Conservation (phyloP, 1,139 yeast species). For the Tardiomyces digboiensis region DNA sequence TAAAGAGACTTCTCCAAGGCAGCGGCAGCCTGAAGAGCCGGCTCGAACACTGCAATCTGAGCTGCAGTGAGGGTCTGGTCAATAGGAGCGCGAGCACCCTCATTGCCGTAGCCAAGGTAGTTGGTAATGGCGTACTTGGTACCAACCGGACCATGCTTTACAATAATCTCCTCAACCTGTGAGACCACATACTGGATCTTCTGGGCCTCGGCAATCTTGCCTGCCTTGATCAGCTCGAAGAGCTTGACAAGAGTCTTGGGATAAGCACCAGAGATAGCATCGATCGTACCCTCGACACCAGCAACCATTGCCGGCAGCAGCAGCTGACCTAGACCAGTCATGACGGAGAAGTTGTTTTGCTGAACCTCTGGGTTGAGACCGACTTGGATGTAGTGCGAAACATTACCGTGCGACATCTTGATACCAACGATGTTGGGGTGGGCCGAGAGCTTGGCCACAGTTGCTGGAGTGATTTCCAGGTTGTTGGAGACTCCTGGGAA, state of each 20-base stretch:
- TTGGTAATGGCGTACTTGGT: conserved; percentile 33
- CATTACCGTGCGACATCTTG: conserved; percentile 38
- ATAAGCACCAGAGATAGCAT: conserved; percentile 40
- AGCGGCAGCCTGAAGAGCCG: conserved; percentile 11
- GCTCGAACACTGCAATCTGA: conserved; percentile 10
- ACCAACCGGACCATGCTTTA: conserved; percentile 36
- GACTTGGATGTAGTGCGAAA: conserved; percentile 24
- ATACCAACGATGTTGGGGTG: conserved; percentile 41
- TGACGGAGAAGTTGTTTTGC: conserved; percentile 31
- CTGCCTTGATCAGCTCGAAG: conserved; percentile 21
- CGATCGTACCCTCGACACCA: conserved; percentile 39
- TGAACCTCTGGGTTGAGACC: conserved; percentile 31
- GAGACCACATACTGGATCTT: conserved; percentile 33
- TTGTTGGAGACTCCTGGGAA: conserved; percentile 42
- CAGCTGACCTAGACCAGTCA: conserved; percentile 42
- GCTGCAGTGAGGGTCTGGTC: conserved; percentile 11
- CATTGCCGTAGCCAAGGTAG: conserved; percentile 30
- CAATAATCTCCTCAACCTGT: conserved; percentile 35
- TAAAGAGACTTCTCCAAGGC: conserved; percentile 17
- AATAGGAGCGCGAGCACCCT: conserved; percentile 13
- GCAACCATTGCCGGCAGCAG: conserved; percentile 36
- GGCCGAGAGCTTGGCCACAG: conserved; percentile 25
- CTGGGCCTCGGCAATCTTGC: conserved; percentile 32
- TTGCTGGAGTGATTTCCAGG: conserved; percentile 29
- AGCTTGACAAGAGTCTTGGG: conserved; percentile 36